These are phyloP conservation scores for Pelargonium nanum DNA, from an alignment of 345 rosid species.

Conservation along the genomic window DNA sequence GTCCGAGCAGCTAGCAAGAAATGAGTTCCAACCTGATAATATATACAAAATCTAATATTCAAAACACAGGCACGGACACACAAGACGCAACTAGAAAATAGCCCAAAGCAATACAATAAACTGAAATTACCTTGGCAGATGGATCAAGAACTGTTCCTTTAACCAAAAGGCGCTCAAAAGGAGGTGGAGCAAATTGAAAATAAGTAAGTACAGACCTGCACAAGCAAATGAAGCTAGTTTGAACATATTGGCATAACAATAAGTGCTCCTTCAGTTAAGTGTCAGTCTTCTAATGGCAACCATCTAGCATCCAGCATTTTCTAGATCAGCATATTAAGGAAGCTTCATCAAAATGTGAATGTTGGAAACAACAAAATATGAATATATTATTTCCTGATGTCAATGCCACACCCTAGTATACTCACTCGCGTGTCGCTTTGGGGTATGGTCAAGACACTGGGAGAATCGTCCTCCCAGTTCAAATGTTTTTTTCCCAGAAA, in stretches of 20 bases:
- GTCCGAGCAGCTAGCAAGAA: constrained; percentile 37
- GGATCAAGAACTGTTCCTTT: constrained; percentile 20
- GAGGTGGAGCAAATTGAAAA: constrained; percentile 72
- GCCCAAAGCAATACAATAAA: neutral
- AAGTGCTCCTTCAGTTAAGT: neutral
- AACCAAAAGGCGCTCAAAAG: constrained; percentile 52
- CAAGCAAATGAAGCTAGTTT: constrained; percentile 9
- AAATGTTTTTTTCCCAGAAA: too few relatives aligned
- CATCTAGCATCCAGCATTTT: too few relatives aligned
- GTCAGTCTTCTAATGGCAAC: too few relatives aligned
- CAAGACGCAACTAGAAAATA: constrained; percentile 1
- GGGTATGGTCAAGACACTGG: too few relatives aligned
- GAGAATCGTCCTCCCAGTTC: too few relatives aligned
- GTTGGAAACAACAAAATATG: too few relatives aligned
- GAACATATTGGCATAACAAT: neutral
- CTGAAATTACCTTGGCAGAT: constrained; percentile 34
- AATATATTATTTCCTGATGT: too few relatives aligned
- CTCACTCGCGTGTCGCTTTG: too few relatives aligned
- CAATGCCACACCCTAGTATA: too few relatives aligned
- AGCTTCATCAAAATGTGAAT: too few relatives aligned
- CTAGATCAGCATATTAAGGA: neutral
- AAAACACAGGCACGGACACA: neutral
- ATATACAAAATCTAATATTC: neutral
- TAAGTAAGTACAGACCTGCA: constrained; percentile 61
- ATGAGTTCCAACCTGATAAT: constrained; percentile 35